These are phyloP conservation scores for Oryza australiensis DNA, from an alignment of 176 grass and related monocot genomes.

Conservation along the genomic window DNA sequence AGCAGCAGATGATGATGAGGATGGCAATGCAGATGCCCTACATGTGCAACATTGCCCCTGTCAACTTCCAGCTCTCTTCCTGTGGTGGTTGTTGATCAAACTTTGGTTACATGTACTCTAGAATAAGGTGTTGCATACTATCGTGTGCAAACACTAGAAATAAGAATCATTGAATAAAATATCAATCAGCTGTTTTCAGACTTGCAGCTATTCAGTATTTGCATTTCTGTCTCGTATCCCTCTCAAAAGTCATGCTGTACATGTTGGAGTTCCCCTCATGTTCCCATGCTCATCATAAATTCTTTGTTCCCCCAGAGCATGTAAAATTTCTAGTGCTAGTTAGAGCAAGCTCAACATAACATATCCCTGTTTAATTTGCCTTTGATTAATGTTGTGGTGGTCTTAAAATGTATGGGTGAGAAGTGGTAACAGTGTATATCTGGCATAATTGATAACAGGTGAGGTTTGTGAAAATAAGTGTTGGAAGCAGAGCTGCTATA, in stretches of 20 bases:
- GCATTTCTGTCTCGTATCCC: not conserved
- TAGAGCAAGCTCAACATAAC: not conserved
- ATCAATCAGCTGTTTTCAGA: not conserved
- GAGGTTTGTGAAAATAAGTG: not conserved
- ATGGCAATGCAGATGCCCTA: not conserved
- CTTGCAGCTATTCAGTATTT: not conserved
- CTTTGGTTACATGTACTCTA: not conserved
- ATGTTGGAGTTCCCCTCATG: not conserved
- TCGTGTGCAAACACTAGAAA: not conserved
- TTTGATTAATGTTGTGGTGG: not conserved
- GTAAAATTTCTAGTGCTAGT: not conserved
- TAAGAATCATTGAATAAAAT: conserved; percentile 5
- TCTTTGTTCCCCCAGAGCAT: not conserved
- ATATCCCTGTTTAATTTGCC: not conserved
- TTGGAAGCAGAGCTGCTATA: not conserved
- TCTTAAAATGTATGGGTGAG: not conserved
- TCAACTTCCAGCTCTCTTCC: not conserved
- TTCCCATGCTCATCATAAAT: not conserved
- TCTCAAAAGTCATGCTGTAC: not conserved
- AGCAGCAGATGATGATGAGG: not conserved
- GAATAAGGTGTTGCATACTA: conserved; percentile 2
- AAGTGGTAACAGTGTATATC: not conserved
- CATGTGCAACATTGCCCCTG: not conserved
- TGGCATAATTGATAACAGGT: not conserved
- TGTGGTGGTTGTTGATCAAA: conserved; percentile 9